Percentiles rank a stretch among this genome's conserved stretches.
Evolutionary conservation across 2,329 filamentous ascomycete genomes (phyloP).

Genomic region (Talaromyces sp.): DNA sequence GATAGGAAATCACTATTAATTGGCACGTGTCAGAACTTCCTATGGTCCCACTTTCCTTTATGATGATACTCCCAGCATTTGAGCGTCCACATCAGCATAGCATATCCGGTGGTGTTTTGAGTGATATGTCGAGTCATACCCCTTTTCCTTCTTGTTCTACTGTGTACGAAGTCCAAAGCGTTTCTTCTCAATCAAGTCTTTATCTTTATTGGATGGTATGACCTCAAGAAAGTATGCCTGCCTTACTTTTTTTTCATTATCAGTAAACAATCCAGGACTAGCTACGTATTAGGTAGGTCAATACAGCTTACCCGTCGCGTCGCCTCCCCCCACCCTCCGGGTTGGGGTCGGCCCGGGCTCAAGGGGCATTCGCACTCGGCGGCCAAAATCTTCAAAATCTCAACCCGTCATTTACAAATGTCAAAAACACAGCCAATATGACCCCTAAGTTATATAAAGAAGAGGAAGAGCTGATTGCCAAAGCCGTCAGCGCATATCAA

Average conservation of each 20-base stretch:
- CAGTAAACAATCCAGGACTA: not conserved
- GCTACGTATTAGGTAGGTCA: not conserved
- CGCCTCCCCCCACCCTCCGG: no score
- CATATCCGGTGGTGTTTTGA: slow-evolving; percentile 9
- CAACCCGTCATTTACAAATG: not conserved
- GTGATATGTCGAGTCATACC: slow-evolving; percentile 1
- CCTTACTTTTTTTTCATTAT: not conserved
- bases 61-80: slow-evolving; percentile 6
- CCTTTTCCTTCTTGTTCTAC: not conserved
- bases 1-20: slow-evolving; percentile 4
- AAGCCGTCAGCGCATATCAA: not conserved
- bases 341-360: not conserved
- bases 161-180: not conserved
- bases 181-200: not conserved
- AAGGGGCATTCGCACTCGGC: not conserved
- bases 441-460: not conserved
- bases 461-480: not conserved
- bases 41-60: slow-evolving; percentile 9
- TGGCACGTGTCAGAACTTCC: not conserved
- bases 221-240: not conserved
- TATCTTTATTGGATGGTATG: not conserved
- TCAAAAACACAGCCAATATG: not conserved
- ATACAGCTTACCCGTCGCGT: no score
- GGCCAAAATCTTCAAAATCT: not conserved
- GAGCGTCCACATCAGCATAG: slow-evolving; percentile 11